Percentiles rank a stretch among this genome's conserved stretches.
phyloP scores from a whole-genome alignment of 345 rosid species.

The Erysimum cheiranthoides region DNA sequence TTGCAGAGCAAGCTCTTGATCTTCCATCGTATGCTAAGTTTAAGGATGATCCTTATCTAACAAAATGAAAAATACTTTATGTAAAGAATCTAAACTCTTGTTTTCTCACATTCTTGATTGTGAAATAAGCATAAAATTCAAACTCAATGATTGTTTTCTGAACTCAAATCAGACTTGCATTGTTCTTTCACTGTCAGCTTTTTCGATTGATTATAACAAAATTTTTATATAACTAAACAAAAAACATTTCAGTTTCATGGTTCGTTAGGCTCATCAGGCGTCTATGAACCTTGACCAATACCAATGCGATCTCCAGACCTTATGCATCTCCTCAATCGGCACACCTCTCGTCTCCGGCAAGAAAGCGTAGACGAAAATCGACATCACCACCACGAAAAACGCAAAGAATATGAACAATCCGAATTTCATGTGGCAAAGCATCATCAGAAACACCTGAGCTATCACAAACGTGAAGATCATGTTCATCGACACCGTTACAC shows the following conservation, averaged over 20 bases:
- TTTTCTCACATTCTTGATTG: conserved; percentile 29
- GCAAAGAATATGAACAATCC: conserved; percentile 51
- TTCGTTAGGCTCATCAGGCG: background rate
- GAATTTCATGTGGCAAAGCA: conserved; percentile 87
- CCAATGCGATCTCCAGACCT: conserved; percentile 42
- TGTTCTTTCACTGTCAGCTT: background rate
- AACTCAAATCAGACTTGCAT: conserved; percentile 40
- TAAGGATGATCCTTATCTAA: conserved; percentile 61
- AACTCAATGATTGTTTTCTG: conserved; percentile 22
- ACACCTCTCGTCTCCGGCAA: conserved; percentile 45
- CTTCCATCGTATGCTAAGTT: conserved; percentile 66
- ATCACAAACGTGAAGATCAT: conserved; percentile 83
- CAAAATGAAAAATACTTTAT: conserved; percentile 29
- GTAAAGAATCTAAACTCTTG: conserved; percentile 24
- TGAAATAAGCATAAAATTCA: background rate
- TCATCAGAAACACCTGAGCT: conserved; percentile 74
- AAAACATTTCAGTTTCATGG: background rate
- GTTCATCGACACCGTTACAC: conserved; percentile 83
- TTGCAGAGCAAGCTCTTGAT: conserved; percentile 81
- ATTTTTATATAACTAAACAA: background rate
- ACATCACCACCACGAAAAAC: conserved; percentile 40
- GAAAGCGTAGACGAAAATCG: conserved; percentile 25
- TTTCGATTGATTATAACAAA: background rate
- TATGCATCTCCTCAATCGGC: conserved; percentile 42
- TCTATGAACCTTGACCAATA: conserved; percentile 35